Percentiles rank a stretch among this genome's conserved stretches.
Evolutionary conservation across 208 protist genomes (phyloP).

Genomic region (Wallacemonas rigidus): DNA sequence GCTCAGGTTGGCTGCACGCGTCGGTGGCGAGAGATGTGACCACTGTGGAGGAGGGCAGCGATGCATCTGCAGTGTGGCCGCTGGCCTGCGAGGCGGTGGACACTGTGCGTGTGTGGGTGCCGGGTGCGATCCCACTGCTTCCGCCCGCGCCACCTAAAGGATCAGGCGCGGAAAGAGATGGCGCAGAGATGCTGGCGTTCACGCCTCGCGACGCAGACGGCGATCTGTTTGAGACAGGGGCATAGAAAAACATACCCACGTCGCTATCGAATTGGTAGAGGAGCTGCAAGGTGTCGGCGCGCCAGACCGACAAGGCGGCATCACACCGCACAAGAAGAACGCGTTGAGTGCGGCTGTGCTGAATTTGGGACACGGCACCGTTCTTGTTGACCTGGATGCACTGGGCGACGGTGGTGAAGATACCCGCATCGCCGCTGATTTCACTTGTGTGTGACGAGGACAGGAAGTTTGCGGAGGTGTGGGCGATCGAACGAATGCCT

Average conservation of each 20-base stretch:
- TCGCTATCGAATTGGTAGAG: conserved; percentile 30
- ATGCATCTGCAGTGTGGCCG: neutral
- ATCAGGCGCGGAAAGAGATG: neutral
- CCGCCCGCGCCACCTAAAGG: neutral
- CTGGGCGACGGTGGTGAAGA: conserved; percentile 48
- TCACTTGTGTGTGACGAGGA: neutral
- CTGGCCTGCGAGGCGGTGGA: neutral
- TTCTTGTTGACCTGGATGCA: conserved; percentile 18
- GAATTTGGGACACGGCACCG: conserved; percentile 42
- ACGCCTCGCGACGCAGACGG: neutral
- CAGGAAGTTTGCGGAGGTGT: neutral
- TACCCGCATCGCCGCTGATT: neutral
- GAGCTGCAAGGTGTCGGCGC: conserved; percentile 20
- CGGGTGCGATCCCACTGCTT: neutral
- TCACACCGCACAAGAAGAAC: conserved; percentile 70
- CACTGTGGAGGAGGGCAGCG: neutral
- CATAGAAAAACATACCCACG: conserved; percentile 46
- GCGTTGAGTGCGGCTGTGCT: conserved; percentile 70
- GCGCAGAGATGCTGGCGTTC: too few relatives aligned
- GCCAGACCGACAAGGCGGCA: conserved; percentile 35
- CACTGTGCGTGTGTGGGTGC: conserved; percentile 3
- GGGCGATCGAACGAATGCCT: conserved; percentile 3
- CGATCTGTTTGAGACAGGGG: neutral
- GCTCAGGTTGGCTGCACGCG: neutral
- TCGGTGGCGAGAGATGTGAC: neutral